These are phyloP conservation scores for Teratosphaeria epicoccoides DNA, from an alignment of 2,329 filamentous ascomycete genomes.

Conservation along the genomic window DNA sequence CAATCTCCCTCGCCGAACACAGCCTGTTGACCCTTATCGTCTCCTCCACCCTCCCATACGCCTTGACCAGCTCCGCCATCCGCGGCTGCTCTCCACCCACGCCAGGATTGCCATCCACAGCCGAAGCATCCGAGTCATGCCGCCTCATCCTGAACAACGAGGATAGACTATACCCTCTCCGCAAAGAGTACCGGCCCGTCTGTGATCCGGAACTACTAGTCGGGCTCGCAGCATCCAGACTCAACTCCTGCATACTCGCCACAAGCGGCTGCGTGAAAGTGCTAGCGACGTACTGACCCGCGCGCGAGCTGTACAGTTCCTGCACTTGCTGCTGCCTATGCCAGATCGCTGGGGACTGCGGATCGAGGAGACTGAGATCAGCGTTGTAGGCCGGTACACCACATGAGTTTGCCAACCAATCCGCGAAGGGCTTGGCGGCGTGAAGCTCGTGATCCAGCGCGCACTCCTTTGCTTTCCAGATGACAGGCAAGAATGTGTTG, in stretches of 20 bases:
- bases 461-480: slow-evolving; percentile 85
- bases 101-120: background rate
- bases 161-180: slow-evolving; percentile 9
- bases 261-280: slow-evolving; percentile 22
- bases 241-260: slow-evolving; percentile 20
- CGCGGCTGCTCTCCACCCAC: background rate
- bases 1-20: slow-evolving; percentile 6
- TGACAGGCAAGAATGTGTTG: slow-evolving; percentile 86
- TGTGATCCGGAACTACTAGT: slow-evolving; percentile 1
- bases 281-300: slow-evolving; percentile 17
- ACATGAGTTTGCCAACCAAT: slow-evolving; percentile 48
- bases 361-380: slow-evolving; percentile 39
- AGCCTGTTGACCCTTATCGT: slow-evolving; percentile 44
- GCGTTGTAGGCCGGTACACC: slow-evolving; percentile 35
- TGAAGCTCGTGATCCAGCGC: slow-evolving; percentile 58
- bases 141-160: background rate
- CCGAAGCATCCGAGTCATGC: background rate
- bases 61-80: slow-evolving; percentile 35
- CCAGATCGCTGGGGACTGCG: slow-evolving; percentile 18
- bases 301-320: slow-evolving; percentile 15
- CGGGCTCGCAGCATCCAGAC: slow-evolving; percentile 14
- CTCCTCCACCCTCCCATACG: slow-evolving; percentile 47
- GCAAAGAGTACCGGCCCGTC: slow-evolving; percentile 7
- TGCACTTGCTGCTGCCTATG: slow-evolving; percentile 23
- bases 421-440: slow-evolving; percentile 48